Percentiles rank a stretch among this genome's conserved stretches.
Evolutionary conservation across 768 basidiomycete genomes (phyloP).

Genomic region (Polyporus arcularius): DNA sequence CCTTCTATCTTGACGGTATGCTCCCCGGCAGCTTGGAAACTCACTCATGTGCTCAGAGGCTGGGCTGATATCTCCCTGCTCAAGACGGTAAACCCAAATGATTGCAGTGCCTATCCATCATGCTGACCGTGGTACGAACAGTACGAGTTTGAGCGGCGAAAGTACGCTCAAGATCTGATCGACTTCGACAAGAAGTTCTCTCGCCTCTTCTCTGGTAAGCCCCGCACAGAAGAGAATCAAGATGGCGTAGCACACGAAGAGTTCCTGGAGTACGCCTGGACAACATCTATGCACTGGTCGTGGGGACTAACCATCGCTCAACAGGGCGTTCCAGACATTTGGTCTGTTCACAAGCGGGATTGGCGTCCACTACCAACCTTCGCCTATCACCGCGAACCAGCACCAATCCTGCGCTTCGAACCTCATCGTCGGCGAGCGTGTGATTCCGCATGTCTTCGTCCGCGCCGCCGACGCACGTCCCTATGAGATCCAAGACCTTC

Average conservation of each 20-base stretch:
- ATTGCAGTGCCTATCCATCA: no score
- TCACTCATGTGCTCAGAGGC: slow-evolving; percentile 48
- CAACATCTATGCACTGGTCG: no score
- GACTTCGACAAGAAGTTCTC: slow-evolving; percentile 54
- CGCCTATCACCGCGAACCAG: slow-evolving; percentile 33
- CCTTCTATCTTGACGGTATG: background rate
- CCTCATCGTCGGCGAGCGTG: slow-evolving; percentile 50
- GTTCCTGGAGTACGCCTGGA: slow-evolving; percentile 41
- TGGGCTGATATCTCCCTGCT: slow-evolving; percentile 48
- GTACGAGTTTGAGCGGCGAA: slow-evolving; percentile 58
- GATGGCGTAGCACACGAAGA: slow-evolving; percentile 52
- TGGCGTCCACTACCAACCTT: slow-evolving; percentile 49
- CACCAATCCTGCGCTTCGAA: slow-evolving; percentile 40
- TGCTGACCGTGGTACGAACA: slow-evolving; percentile 15
- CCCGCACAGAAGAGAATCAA: slow-evolving; percentile 35
- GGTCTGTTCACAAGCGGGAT: slow-evolving; percentile 50
- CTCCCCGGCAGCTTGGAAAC: slow-evolving; percentile 47
- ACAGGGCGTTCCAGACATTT: slow-evolving; percentile 46
- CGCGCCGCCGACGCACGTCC: slow-evolving; percentile 48
- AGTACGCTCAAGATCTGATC: slow-evolving; percentile 57
- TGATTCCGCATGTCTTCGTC: slow-evolving; percentile 48
- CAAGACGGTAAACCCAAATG: slow-evolving; percentile 39
- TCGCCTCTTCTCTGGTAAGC: slow-evolving; percentile 55
- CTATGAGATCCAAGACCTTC: slow-evolving; percentile 52
- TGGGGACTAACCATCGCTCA: background rate